phyloP scores from a whole-genome alignment of 2,329 filamentous ascomycete genomes.

The Hypoxylon sp. region DNA sequence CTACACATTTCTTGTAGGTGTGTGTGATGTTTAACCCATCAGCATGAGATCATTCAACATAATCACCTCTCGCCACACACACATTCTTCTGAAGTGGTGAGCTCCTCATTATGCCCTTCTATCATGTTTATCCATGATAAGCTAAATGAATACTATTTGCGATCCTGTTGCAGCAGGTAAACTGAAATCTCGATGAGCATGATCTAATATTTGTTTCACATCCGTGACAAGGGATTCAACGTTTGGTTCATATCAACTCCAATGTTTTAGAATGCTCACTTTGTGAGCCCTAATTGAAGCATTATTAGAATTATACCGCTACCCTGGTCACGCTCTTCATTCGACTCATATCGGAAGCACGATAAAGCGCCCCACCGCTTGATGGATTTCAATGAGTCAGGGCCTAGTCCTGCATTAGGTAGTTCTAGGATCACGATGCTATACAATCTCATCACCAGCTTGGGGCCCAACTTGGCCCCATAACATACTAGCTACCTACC shows the following conservation, averaged over 20 bases:
- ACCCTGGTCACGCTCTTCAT: not conserved
- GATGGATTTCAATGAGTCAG: not conserved
- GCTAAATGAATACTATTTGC: not conserved
- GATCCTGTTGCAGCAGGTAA: not conserved
- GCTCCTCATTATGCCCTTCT: too few species aligned
- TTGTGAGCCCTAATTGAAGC: not conserved
- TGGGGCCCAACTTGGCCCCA: not conserved
- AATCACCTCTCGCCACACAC: not conserved
- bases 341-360: not conserved
- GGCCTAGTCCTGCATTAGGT: not conserved
- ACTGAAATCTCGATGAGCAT: not conserved
- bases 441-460: not conserved
- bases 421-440: not conserved
- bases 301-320: not conserved
- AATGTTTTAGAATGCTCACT: not conserved
- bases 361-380: not conserved
- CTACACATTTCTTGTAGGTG: not conserved
- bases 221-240: not conserved
- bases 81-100: too few species aligned
- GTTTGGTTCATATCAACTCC: not conserved
- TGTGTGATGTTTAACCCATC: not conserved
- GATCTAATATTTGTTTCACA: not conserved
- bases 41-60: not conserved
- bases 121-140: not conserved
- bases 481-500: not conserved